Base-by-base conservation (phyloP, 2,329 filamentous ascomycete genomes). In the Neoarthrinium moseri region DNA sequence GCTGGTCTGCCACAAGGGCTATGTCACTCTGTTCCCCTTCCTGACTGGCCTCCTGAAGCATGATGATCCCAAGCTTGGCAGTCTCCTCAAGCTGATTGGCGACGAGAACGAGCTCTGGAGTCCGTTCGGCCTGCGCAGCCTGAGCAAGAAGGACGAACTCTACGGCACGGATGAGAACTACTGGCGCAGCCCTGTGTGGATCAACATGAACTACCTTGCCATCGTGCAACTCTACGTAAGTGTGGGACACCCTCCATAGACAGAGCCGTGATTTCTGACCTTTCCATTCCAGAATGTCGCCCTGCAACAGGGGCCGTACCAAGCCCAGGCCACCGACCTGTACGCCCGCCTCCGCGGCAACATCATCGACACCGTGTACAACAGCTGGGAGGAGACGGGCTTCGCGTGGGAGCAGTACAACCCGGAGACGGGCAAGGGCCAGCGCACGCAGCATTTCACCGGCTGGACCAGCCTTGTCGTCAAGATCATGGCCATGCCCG, bases 401-500 rank as follows among this genome's bases (percentile, higher is more conserved):
- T 97, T 97, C 64, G 94, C 92, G 0, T 99, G 92, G 92, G 94
- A 99, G 70, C 94, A 99, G 71, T 99, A 97, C 67, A 89, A 95
- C 64, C 90, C 91, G 0, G 90, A 96, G 58, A 95, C 89, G 4
- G 94, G 94, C 36, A 80, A 81, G 43, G 94, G 94, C n/a, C 92
- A 97, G 74, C 80, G 94, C 33, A 97, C 91, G 5, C 91, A 96
- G 74, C 92, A 97, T 68, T 99, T 99, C 65, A 96, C 94, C 0
- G 94, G 94, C 41, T 99, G 94, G 94, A 99, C 94, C n/a, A 96
- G 90, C 65, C 73, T 97, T 68, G 89, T 97, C 38, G 91, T 97
- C 36, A 96, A 96, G 75, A 89, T 99, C 55, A 96, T 97, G 91
- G 83, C 83, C 37, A 92, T 99, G 89, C 87, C 90, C 6, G 86